A percentile compares a stretch with the other conserved stretches of the same genome.
Conservation (phyloP, 345 rosid genomes). For the Euphorbia tirucalli region DNA sequence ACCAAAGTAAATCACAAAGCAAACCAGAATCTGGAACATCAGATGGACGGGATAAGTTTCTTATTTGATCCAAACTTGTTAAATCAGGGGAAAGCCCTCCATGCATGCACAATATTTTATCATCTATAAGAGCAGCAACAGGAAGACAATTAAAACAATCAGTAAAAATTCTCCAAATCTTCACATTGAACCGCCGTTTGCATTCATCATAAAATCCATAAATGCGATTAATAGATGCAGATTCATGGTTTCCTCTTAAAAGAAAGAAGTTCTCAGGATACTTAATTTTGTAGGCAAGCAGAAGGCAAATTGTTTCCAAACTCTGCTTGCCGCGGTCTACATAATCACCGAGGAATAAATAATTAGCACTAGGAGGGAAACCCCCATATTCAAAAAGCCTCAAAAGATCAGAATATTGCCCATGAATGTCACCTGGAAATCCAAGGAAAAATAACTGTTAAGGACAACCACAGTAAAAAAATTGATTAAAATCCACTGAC, state of each 20-base stretch:
- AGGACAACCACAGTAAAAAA: neutral
- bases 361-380: conserved; percentile 81
- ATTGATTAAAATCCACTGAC: neutral
- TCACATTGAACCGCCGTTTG: conserved; percentile 78
- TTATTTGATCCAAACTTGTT: conserved; percentile 67
- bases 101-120: conserved; percentile 91
- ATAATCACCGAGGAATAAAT: conserved; percentile 83
- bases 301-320: conserved; percentile 88
- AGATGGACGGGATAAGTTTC: conserved; percentile 66
- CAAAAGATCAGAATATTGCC: conserved; percentile 81
- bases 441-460: conserved; percentile 9
- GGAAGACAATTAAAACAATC: conserved; percentile 94
- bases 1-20: conserved; percentile 92
- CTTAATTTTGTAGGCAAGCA: conserved; percentile 85
- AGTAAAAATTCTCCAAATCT: conserved; percentile 75
- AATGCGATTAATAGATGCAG: conserved; percentile 83
- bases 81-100: conserved; percentile 93
- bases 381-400: conserved; percentile 92
- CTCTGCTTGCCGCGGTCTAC: conserved; percentile 99
- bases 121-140: conserved; percentile 82
- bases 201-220: conserved; percentile 96
- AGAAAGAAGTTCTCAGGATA: conserved; percentile 88
- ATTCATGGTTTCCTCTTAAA: conserved; percentile 83
- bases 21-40: conserved; percentile 88
- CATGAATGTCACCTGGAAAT: conserved; percentile 84